Evolutionary conservation across 2,329 filamentous ascomycete species (phyloP).

Genomic region (Fusarium sp.): DNA sequence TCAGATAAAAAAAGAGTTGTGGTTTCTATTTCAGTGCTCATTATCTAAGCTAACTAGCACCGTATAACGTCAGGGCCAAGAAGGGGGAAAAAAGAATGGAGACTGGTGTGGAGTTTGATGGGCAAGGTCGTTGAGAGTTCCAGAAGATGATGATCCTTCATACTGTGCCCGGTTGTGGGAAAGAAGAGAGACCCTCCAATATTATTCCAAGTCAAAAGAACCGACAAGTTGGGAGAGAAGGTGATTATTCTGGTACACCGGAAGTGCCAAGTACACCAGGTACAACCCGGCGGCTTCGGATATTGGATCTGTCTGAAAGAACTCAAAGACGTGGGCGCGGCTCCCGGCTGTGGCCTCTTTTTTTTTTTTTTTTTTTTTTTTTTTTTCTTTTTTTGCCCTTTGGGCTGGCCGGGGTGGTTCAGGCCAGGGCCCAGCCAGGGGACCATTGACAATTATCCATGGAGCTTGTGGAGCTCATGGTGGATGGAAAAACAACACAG

Average conservation of each 20-base stretch:
- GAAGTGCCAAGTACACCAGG: constrained; percentile 27
- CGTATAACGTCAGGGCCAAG: neutral
- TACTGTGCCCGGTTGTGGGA: constrained; percentile 19
- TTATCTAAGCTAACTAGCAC: neutral
- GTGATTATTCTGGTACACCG: constrained; percentile 21
- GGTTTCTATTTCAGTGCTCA: constrained; percentile 9
- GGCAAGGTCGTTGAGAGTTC: neutral
- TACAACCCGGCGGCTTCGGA: constrained; percentile 28
- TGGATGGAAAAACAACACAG: neutral
- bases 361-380: constrained; percentile 6
- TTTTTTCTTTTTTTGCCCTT: neutral
- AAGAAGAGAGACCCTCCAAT: constrained; percentile 6
- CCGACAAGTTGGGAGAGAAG: neutral
- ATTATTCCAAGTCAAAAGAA: constrained; percentile 2
- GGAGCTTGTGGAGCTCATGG: neutral
- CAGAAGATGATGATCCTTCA: neutral
- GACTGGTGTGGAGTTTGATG: constrained; percentile 4
- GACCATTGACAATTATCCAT: constrained; percentile 13
- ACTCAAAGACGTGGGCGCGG: constrained; percentile 20
- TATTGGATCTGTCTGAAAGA: constrained; percentile 31
- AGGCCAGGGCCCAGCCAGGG: constrained; percentile 11
- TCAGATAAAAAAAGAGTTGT: neutral
- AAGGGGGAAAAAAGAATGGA: neutral
- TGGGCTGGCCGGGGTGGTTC: constrained; percentile 3
- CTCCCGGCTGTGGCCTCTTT: constrained; percentile 24